Evolutionary conservation across 345 rosid species (phyloP), one percentile per base, ranked within the genome.

Genomic region (Euphorbia pulcherrima): DNA sequence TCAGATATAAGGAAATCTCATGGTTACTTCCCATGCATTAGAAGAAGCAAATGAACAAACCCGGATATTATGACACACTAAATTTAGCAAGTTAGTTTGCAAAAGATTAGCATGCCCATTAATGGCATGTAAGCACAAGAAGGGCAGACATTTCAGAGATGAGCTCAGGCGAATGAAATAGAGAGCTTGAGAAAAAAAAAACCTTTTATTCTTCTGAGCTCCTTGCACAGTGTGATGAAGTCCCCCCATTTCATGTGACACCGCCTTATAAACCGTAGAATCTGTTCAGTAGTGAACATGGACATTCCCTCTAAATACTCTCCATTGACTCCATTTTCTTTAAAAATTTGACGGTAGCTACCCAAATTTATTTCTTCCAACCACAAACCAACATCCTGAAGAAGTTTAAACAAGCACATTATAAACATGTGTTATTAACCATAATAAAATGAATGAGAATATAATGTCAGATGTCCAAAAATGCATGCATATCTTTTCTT

Each of bases 221-320:
- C 98, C 88, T 90, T 90, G 73, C 98, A 90, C 62, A 93, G 87
- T 5, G 96, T 93, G 67, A 93, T 93, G 86, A 93, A 93, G 83
- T 93, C 98, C 23, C 98, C 98, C 98, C 98, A 93, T 64, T 93
- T 93, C 98, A 93, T 93, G 86, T 93, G 98, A 79, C 96, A 92
- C 76, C 97, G 86, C 73, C 98, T 86, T 74, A 90, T 93, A 85
- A 93, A 93, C 65, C 92, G 87, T 77, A 93, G 92, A 79, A 93
- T 93, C 82, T 93, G 98, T 72, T 93, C 97, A 13, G 97, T 93
- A 30, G 98, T 93, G 84, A 93, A 93, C 81, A 89, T 92, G 53
- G 97, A 93, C 97, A 93, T 93, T 84, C 94, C 89, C 77, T 93
- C 98, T 64, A 88, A 71, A 84, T 88, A 93, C 57, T 93, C 98